Conservation (phyloP, 345 rosid genomes). For the Eucalyptus polybractea region DNA sequence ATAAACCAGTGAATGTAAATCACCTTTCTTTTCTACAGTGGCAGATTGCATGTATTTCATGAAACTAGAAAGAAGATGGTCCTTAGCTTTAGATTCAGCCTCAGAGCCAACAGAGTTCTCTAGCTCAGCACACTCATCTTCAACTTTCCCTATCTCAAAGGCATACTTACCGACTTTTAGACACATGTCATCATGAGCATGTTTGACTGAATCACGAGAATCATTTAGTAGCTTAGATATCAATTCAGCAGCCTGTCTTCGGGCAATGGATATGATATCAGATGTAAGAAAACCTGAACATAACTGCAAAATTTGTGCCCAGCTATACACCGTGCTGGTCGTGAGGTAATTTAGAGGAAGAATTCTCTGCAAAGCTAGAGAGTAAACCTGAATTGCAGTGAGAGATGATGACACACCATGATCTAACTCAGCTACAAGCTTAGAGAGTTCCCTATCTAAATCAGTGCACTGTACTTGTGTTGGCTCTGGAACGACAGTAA, state of each 20-base stretch:
- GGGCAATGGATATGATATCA: conserved; percentile 53
- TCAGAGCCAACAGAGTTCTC: conserved; percentile 47
- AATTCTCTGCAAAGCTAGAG: conserved; percentile 69
- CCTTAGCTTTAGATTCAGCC: conserved; percentile 66
- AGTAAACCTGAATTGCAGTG: conserved; percentile 52
- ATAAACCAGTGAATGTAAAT: conserved; percentile 12
- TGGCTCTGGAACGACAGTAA: conserved; percentile 90
- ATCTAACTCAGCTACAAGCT: conserved; percentile 53
- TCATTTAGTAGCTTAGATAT: conserved; percentile 33
- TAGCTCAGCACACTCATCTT: conserved; percentile 49
- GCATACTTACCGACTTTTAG: conserved; percentile 44
- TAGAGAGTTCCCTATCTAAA: conserved; percentile 70
- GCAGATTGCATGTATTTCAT: conserved; percentile 57
- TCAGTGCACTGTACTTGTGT: conserved; percentile 77
- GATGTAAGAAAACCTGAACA: conserved; percentile 59
- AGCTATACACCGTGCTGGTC: conserved; percentile 60
- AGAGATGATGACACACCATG: conserved; percentile 56
- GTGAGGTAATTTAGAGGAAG: conserved; percentile 74
- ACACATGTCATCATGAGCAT: conserved; percentile 46
- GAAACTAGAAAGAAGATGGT: conserved; percentile 56
- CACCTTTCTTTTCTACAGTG: conserved; percentile 36
- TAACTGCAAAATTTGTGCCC: conserved; percentile 71
- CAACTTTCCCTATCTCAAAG: conserved; percentile 46
- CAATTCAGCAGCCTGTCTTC: conserved; percentile 70
- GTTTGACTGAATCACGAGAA: conserved; percentile 36